These are phyloP conservation scores for Colletotrichum plurivorum DNA, from an alignment of 2,329 filamentous ascomycete species.

Conservation along the genomic window DNA sequence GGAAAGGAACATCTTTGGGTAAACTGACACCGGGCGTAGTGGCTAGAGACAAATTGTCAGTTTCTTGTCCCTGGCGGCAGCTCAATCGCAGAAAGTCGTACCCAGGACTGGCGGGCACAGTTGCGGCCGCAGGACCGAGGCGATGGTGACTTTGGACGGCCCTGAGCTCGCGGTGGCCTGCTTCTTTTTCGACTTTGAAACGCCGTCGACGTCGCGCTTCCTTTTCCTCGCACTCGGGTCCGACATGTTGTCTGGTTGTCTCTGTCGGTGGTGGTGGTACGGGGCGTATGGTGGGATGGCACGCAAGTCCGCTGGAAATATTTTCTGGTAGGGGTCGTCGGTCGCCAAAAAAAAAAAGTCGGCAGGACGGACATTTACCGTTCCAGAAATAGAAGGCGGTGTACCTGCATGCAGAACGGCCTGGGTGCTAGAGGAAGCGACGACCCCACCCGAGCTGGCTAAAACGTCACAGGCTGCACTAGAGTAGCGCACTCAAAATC, in stretches of 20 bases:
- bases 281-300: constrained; percentile 27
- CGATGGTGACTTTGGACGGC: constrained; percentile 58
- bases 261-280: constrained; percentile 13
- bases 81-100: constrained; percentile 47
- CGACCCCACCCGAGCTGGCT: constrained; percentile 11
- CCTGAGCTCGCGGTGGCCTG: constrained; percentile 51
- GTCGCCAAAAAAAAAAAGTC: constrained; percentile 26
- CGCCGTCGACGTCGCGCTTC: constrained; percentile 62
- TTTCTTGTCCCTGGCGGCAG: neutral
- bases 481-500: constrained; percentile 12
- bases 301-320: constrained; percentile 36
- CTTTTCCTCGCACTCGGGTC: constrained; percentile 64
- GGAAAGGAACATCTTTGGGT: constrained; percentile 57
- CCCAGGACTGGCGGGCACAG: constrained; percentile 68
- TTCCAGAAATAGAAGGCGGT: constrained; percentile 21
- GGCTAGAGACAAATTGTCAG: constrained; percentile 41
- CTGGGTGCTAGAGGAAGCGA: constrained; percentile 1
- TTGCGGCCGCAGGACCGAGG: constrained; percentile 60
- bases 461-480: constrained; percentile 17
- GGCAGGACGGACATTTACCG: constrained; percentile 24
- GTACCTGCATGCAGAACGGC: neutral
- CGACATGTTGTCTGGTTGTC: constrained; percentile 50
- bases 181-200: constrained; percentile 65
- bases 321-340: constrained; percentile 39
- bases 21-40: constrained; percentile 54